Conservation (phyloP, 345 rosid species). For the Ricinus communis region DNA sequence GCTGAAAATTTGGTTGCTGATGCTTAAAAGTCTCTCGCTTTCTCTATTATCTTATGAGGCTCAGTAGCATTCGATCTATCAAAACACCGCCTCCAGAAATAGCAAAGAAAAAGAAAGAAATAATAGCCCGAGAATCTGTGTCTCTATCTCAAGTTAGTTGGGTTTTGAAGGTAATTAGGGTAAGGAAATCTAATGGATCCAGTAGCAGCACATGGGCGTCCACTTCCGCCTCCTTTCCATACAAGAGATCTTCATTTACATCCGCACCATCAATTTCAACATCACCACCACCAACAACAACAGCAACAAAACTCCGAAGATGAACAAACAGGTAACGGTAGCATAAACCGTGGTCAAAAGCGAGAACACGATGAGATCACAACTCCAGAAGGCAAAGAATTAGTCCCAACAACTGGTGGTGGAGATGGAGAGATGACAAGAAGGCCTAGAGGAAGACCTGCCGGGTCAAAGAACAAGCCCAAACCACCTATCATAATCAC, state of each 20-base stretch:
- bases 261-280: slow-evolving; percentile 59
- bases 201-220: slow-evolving; percentile 62
- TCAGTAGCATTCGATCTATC: slow-evolving; percentile 18
- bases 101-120: background rate
- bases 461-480: slow-evolving; percentile 90
- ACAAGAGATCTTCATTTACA: slow-evolving; percentile 77
- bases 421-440: slow-evolving; percentile 54
- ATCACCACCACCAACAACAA: slow-evolving; percentile 58
- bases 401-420: slow-evolving; percentile 34
- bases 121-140: slow-evolving; percentile 1
- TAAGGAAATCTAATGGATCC: slow-evolving; percentile 69
- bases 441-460: slow-evolving; percentile 79
- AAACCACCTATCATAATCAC: slow-evolving; percentile 94
- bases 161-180: slow-evolving; percentile 17
- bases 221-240: slow-evolving; percentile 86
- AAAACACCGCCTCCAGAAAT: slow-evolving; percentile 7
- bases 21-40: slow-evolving; percentile 15
- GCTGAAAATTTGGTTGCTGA: slow-evolving; percentile 28
- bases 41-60: slow-evolving; percentile 16
- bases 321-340: slow-evolving; percentile 36
- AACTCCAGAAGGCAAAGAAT: slow-evolving; percentile 40
- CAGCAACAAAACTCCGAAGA: slow-evolving; percentile 53
- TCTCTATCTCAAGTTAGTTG: background rate
- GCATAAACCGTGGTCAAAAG: slow-evolving; percentile 52
- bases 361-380: slow-evolving; percentile 60